Evolutionary conservation across 2,329 filamentous ascomycete genomes (phyloP).

Genomic region (Xylariaceae sp.): DNA sequence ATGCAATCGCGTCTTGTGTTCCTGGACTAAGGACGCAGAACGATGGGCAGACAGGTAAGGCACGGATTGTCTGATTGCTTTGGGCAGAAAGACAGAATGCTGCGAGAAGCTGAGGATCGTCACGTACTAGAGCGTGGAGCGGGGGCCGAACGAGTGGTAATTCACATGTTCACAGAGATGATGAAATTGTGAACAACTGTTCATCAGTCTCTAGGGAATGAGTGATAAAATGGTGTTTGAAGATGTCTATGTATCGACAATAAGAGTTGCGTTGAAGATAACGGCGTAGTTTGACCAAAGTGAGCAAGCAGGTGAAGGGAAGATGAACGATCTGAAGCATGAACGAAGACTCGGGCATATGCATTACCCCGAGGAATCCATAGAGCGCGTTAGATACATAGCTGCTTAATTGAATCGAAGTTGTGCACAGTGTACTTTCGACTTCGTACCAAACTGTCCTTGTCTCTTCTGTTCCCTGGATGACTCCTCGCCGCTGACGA

Average conservation of each 20-base stretch:
- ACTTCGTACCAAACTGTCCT: neutral
- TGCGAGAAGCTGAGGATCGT: neutral
- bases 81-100: too few relatives aligned
- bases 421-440: neutral
- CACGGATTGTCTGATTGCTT: too few relatives aligned
- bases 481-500: conserved; percentile 2
- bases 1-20: too few relatives aligned
- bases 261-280: too few relatives aligned
- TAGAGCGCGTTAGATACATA: neutral
- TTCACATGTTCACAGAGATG: neutral
- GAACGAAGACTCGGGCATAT: neutral
- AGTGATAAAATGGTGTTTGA: too few relatives aligned
- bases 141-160: neutral
- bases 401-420: neutral
- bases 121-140: neutral
- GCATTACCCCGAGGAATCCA: neutral
- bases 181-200: too few relatives aligned
- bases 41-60: too few relatives aligned
- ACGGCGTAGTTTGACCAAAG: neutral
- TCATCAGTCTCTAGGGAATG: too few relatives aligned
- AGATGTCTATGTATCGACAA: too few relatives aligned
- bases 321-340: neutral
- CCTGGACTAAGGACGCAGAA: too few relatives aligned
- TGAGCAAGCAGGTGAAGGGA: neutral
- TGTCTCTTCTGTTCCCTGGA: neutral